Percentiles rank a stretch among this genome's conserved stretches.
Conservation (phyloP, 139 green algal genomes). For the Tetratostichococcus sp. region DNA sequence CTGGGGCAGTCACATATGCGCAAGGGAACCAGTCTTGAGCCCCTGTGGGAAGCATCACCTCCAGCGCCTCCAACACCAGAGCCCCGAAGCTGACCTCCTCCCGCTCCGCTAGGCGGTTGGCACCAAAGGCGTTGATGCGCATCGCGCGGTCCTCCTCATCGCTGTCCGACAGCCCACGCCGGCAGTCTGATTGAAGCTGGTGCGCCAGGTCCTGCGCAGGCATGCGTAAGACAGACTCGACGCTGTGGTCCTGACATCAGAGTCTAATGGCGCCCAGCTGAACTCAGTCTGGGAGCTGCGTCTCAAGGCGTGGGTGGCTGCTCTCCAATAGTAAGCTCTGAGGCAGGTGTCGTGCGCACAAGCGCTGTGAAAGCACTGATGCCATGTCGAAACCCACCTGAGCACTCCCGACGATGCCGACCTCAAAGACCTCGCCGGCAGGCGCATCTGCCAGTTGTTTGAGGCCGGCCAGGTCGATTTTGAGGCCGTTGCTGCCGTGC, state of each 20-base stretch:
- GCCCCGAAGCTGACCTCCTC: slow-evolving; percentile 36
- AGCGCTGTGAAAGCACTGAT: too few species aligned
- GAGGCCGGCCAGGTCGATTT: neutral
- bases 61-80: slow-evolving; percentile 38
- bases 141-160: slow-evolving; percentile 10
- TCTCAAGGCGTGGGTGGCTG: too few species aligned
- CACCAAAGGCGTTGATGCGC: slow-evolving; percentile 14
- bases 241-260: too few species aligned
- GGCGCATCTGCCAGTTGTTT: neutral
- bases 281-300: too few species aligned
- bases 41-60: neutral
- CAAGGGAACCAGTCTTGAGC: too few species aligned
- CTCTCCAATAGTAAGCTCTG: too few species aligned
- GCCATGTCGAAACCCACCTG: neutral
- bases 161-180: neutral
- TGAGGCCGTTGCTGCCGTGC: neutral
- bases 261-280: too few species aligned
- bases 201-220: neutral
- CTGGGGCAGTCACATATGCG: too few species aligned
- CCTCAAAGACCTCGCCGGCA: neutral
- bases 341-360: too few species aligned
- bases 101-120: slow-evolving; percentile 9
- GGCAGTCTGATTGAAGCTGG: neutral
- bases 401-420: neutral
- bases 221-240: too few species aligned